A percentile compares a stretch with the other conserved stretches of the same genome.
Evolutionary conservation across 2,329 filamentous ascomycete species (phyloP).

Genomic region (Daldinia sp.): DNA sequence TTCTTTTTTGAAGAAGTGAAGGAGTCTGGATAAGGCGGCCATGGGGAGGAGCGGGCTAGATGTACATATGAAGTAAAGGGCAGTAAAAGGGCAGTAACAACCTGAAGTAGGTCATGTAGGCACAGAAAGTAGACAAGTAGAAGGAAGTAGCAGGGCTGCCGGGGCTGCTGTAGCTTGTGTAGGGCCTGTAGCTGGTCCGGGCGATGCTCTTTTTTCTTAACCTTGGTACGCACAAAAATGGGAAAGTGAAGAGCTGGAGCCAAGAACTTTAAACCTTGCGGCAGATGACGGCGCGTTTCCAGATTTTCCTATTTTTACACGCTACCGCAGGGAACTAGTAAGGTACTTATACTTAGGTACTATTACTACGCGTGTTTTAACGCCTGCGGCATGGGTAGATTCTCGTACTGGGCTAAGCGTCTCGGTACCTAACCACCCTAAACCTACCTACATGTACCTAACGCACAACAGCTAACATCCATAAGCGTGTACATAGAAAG

Average conservation of each 20-base stretch:
- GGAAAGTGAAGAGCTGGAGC: conserved; percentile 35
- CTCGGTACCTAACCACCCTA: background rate
- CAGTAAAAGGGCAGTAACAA: background rate
- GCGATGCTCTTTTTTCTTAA: conserved; percentile 33
- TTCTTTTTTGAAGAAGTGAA: conserved; percentile 12
- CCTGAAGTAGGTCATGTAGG: background rate
- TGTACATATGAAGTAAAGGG: conserved; percentile 41
- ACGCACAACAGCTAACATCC: background rate
- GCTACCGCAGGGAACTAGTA: conserved; percentile 23
- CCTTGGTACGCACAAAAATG: conserved; percentile 31
- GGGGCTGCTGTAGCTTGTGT: background rate
- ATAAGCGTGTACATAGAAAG: background rate
- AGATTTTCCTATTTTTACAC: conserved; percentile 43
- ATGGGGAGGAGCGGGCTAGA: conserved; percentile 31
- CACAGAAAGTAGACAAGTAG: background rate
- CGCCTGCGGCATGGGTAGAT: background rate
- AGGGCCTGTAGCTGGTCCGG: conserved; percentile 36
- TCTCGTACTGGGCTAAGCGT: background rate
- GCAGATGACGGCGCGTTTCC: conserved; percentile 42
- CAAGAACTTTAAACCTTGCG: conserved; percentile 41
- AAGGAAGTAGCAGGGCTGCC: background rate
- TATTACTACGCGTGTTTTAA: background rate
- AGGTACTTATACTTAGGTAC: background rate
- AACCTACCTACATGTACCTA: no score
- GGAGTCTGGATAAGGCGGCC: conserved; percentile 33